Evolutionary conservation across 2,329 filamentous ascomycete species (phyloP).

Genomic region (Penicillium fuscoglaucum): DNA sequence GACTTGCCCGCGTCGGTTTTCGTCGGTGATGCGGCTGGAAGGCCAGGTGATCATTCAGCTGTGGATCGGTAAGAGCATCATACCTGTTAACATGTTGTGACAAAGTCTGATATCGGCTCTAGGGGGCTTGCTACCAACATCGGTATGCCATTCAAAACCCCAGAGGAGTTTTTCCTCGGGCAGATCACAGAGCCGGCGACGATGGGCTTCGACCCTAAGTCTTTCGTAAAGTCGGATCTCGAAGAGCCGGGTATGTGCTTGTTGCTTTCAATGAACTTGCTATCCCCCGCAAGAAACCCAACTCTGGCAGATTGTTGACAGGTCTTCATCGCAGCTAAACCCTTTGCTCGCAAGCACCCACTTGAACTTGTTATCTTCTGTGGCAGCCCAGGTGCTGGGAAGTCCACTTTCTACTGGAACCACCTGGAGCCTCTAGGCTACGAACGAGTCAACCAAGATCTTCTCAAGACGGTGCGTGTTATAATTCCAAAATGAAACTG

Average conservation of each 20-base stretch:
- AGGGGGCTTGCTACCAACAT: constrained; percentile 85
- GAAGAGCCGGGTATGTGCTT: constrained; percentile 37
- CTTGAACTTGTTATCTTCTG: constrained; percentile 81
- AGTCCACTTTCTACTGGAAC: constrained; percentile 86
- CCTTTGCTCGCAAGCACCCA: constrained; percentile 60
- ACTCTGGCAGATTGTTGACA: background rate
- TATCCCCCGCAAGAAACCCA: background rate
- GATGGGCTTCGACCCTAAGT: constrained; percentile 69
- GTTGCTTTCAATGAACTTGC: background rate
- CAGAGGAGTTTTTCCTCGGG: constrained; percentile 85
- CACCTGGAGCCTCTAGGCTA: constrained; percentile 77
- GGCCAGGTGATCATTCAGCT: constrained; percentile 59
- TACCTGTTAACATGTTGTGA: background rate
- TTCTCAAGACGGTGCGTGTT: constrained; percentile 64
- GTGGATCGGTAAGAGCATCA: constrained; percentile 54
- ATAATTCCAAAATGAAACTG: background rate
- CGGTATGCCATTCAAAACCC: constrained; percentile 77
- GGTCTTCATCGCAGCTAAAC: constrained; percentile 13
- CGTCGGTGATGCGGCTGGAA: constrained; percentile 77
- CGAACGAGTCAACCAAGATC: constrained; percentile 85
- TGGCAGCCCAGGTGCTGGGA: constrained; percentile 85
- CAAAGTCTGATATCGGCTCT: constrained; percentile 20
- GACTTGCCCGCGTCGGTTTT: constrained; percentile 75
- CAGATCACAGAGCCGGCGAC: constrained; percentile 65
- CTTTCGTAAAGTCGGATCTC: constrained; percentile 48